Evolutionary conservation across 768 basidiomycete genomes (phyloP).

Genomic region (Termitomyces sp.): DNA sequence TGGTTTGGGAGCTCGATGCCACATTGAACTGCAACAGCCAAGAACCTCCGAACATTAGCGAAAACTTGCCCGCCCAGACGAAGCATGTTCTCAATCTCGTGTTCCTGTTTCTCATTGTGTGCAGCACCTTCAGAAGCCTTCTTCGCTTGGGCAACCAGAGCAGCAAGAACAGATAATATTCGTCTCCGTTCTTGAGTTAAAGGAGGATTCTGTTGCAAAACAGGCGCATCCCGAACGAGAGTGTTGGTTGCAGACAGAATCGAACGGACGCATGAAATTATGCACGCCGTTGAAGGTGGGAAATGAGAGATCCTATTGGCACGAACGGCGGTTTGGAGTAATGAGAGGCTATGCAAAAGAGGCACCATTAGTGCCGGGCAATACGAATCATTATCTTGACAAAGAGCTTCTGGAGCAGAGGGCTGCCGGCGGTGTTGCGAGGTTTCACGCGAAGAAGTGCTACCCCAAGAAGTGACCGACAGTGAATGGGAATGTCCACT

Average conservation of each 20-base stretch:
- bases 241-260: slow-evolving; percentile 84
- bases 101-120: slow-evolving; percentile 44
- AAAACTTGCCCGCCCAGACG: slow-evolving; percentile 80
- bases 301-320: slow-evolving; percentile 80
- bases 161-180: slow-evolving; percentile 77
- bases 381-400: slow-evolving; percentile 55
- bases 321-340: slow-evolving; percentile 83
- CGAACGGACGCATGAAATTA: slow-evolving; percentile 90
- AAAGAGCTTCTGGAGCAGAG: slow-evolving; percentile 43
- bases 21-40: slow-evolving; percentile 73
- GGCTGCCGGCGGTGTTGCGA: slow-evolving; percentile 42
- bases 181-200: slow-evolving; percentile 79
- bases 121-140: slow-evolving; percentile 54
- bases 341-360: slow-evolving; percentile 78
- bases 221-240: slow-evolving; percentile 74
- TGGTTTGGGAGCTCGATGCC: slow-evolving; percentile 66
- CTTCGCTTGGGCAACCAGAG: slow-evolving; percentile 79
- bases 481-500: slow-evolving; percentile 48
- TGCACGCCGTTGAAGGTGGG: slow-evolving; percentile 90
- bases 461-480: slow-evolving; percentile 57
- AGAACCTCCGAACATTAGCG: slow-evolving; percentile 74
- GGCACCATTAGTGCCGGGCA: slow-evolving; percentile 81
- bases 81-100: slow-evolving; percentile 77
- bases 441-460: slow-evolving; percentile 36
- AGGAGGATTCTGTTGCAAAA: slow-evolving; percentile 62